Conservation (phyloP, 1,284 basidiomycete genomes). For the Sanguinoderma infundibulare region DNA sequence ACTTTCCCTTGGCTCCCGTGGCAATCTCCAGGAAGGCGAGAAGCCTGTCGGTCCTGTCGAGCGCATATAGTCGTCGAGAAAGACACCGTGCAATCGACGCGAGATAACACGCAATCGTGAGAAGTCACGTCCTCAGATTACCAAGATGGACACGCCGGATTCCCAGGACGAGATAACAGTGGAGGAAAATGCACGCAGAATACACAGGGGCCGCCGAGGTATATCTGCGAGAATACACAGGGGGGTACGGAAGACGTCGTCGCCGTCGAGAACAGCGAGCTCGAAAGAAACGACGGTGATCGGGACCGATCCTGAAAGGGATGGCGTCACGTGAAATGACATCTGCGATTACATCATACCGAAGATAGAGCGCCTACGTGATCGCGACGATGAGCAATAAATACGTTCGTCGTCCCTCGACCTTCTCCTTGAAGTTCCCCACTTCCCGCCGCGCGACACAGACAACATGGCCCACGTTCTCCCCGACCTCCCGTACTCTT, state of each 20-base stretch:
- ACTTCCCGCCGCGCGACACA: constrained; percentile 8
- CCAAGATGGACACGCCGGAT: background rate
- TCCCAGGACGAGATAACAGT: background rate
- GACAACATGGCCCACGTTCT: constrained; percentile 62
- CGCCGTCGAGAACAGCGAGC: too few relatives aligned
- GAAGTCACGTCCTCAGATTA: constrained; percentile 13
- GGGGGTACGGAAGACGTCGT: too few relatives aligned
- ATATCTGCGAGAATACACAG: too few relatives aligned
- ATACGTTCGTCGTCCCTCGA: constrained; percentile 14
- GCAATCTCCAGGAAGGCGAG: too few relatives aligned
- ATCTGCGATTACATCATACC: constrained; percentile 23
- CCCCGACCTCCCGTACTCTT: constrained; percentile 89
- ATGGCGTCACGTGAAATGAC: constrained; percentile 14
- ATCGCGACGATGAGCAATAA: constrained; percentile 22
- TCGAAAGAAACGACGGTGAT: too few relatives aligned
- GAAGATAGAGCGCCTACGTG: constrained; percentile 9
- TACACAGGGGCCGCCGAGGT: too few relatives aligned
- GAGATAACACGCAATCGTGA: constrained; percentile 27
- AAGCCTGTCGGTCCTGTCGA: too few relatives aligned
- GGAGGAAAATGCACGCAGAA: too few relatives aligned
- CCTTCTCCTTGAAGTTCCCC: constrained; percentile 5
- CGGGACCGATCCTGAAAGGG: too few relatives aligned
- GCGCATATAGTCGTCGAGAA: background rate
- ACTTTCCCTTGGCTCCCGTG: too few relatives aligned
- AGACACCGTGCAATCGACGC: too few relatives aligned